Conservation (phyloP, 1,284 basidiomycete species). For the Ceratobasidium sp. region DNA sequence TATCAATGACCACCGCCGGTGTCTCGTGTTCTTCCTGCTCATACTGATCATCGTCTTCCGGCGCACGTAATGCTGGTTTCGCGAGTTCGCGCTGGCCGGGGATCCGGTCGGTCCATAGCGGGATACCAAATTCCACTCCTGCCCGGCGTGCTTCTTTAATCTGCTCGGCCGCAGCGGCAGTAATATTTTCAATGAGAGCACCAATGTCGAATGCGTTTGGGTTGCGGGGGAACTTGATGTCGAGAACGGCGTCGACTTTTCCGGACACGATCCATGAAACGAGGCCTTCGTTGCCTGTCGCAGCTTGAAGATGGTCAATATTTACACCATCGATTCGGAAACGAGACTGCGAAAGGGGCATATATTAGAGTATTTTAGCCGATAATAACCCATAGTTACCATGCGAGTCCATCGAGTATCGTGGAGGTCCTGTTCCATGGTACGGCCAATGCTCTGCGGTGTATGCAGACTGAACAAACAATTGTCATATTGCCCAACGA, state of each 20-base stretch:
- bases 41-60: slow-evolving; percentile 58
- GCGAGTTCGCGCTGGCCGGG: slow-evolving; percentile 90
- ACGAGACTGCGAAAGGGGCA: slow-evolving; percentile 71
- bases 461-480: slow-evolving; percentile 97
- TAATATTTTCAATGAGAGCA: slow-evolving; percentile 90
- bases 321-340: slow-evolving; percentile 97
- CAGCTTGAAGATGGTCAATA: slow-evolving; percentile 94
- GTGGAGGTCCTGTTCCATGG: slow-evolving; percentile 83
- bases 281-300: slow-evolving; percentile 85
- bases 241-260: slow-evolving; percentile 95
- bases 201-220: slow-evolving; percentile 84
- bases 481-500: slow-evolving; percentile 98
- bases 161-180: slow-evolving; percentile 62
- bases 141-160: slow-evolving; percentile 48
- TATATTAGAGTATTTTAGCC: not conserved
- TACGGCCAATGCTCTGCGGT: slow-evolving; percentile 95
- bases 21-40: slow-evolving; percentile 47
- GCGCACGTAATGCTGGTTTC: slow-evolving; percentile 86
- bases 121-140: slow-evolving; percentile 49
- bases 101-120: slow-evolving; percentile 72
- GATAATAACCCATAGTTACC: slow-evolving; percentile 64
- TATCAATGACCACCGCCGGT: slow-evolving; percentile 77
- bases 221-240: slow-evolving; percentile 96
- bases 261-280: slow-evolving; percentile 98
- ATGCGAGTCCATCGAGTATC: slow-evolving; percentile 89